Conservation (phyloP, 2,329 filamentous ascomycete genomes). For the Emergomyces pasteurianus region DNA sequence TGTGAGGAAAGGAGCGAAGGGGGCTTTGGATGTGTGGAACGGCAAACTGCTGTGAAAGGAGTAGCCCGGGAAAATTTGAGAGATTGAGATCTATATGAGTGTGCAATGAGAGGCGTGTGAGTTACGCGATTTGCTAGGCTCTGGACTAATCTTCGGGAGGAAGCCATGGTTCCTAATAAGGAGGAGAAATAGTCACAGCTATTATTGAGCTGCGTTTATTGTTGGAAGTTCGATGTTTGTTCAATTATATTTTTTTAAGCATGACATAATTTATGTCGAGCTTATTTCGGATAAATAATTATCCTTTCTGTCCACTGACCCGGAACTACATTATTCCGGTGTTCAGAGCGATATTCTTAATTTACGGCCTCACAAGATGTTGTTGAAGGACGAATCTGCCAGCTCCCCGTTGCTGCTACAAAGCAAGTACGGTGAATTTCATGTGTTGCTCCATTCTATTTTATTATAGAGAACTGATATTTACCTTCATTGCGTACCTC, state of each 20-base stretch:
- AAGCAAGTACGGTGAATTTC: neutral
- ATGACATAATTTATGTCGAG: neutral
- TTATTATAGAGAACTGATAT: neutral
- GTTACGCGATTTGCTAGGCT: slow-evolving; percentile 1
- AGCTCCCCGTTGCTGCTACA: neutral
- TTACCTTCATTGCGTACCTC: neutral
- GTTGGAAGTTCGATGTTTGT: no score
- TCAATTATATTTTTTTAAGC: no score
- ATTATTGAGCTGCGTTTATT: neutral
- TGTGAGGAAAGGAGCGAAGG: slow-evolving; percentile 5
- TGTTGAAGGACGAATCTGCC: neutral
- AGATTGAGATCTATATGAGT: slow-evolving; percentile 4
- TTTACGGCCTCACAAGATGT: no score
- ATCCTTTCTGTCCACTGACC: neutral
- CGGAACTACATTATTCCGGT: neutral
- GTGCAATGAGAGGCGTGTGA: neutral
- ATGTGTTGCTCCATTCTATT: neutral
- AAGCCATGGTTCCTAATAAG: slow-evolving; percentile 4
- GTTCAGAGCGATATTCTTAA: neutral
- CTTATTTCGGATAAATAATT: neutral
- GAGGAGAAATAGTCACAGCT: neutral
- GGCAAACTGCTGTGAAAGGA: neutral
- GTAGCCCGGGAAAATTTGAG: neutral
- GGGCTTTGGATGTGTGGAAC: neutral
- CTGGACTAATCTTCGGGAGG: slow-evolving; percentile 4